Evolutionary conservation across 1,284 basidiomycete species (phyloP).

Genomic region (Mrakiaceae sp.): DNA sequence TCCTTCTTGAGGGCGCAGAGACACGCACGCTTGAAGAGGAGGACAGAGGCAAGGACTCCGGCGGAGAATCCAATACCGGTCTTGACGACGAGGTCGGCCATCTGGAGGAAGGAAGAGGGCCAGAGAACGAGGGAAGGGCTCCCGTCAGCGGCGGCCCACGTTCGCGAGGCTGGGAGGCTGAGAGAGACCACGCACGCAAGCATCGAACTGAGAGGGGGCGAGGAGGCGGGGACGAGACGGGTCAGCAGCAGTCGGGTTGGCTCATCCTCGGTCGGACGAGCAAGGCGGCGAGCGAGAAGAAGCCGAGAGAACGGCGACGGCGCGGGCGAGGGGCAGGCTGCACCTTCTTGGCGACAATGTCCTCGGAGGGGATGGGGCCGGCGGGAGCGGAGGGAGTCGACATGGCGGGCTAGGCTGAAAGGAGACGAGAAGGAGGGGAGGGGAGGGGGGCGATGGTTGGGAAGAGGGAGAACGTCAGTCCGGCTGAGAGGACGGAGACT

Average conservation of each 20-base stretch:
- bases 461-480: too few relatives aligned
- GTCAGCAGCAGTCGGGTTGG: too few relatives aligned
- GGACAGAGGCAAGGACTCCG: constrained; percentile 86
- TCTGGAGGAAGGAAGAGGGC: constrained; percentile 25
- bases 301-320: constrained; percentile 2
- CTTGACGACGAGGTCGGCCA: constrained; percentile 41
- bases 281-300: neutral
- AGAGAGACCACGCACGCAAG: constrained; percentile 56
- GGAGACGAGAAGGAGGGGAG: neutral
- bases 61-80: constrained; percentile 90
- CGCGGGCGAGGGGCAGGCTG: constrained; percentile 20
- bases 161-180: constrained; percentile 43
- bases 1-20: too few relatives aligned
- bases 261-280: neutral
- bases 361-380: constrained; percentile 55
- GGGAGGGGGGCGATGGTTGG: neutral
- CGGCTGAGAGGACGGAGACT: too few relatives aligned
- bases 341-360: constrained; percentile 75
- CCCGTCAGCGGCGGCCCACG: constrained; percentile 62
- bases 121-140: constrained; percentile 33
- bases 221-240: neutral
- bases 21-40: constrained; percentile 84
- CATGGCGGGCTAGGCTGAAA: neutral
- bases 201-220: constrained; percentile 54
- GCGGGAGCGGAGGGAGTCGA: neutral